phyloP scores from a whole-genome alignment of 2,329 filamentous ascomycete genomes.

The Aspergillus versicolor region DNA sequence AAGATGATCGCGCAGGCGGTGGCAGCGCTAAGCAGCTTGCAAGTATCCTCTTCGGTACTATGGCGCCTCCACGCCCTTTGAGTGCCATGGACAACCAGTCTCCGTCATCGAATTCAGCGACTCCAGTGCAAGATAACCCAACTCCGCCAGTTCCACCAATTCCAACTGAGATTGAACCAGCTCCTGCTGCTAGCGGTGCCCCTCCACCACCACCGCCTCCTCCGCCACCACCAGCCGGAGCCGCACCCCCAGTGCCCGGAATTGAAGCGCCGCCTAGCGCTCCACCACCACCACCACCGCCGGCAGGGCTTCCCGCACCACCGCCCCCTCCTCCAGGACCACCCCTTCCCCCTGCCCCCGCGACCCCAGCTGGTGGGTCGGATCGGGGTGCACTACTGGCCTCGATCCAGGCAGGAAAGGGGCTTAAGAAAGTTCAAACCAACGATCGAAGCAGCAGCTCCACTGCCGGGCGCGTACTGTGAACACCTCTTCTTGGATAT shows the following conservation, averaged over 20 bases:
- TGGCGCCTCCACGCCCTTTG: conserved; percentile 87
- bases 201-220: conserved; percentile 37
- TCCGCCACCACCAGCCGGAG: conserved; percentile 30
- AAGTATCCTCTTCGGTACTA: conserved; percentile 92
- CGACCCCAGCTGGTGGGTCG: conserved; percentile 34
- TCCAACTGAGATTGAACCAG: conserved; percentile 13
- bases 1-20: conserved; percentile 74
- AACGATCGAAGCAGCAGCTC: conserved; percentile 77
- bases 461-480: conserved; percentile 71
- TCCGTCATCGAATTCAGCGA: conserved; percentile 46
- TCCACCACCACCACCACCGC: conserved; percentile 48
- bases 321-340: conserved; percentile 45
- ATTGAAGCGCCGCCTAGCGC: conserved; percentile 30
- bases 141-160: conserved; percentile 35
- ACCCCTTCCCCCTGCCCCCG: conserved; percentile 29
- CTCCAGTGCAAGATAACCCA: conserved; percentile 44
- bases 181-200: conserved; percentile 26
- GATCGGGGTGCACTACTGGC: conserved; percentile 66
- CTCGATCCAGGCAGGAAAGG: conserved; percentile 77
- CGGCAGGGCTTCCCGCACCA: conserved; percentile 32
- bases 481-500: not conserved
- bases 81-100: conserved; percentile 76
- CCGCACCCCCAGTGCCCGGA: conserved; percentile 3
- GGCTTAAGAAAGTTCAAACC: conserved; percentile 83
- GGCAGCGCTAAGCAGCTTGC: conserved; percentile 87